Conservation (phyloP, 768 basidiomycete genomes). For the Leccinum aurantiacum region DNA sequence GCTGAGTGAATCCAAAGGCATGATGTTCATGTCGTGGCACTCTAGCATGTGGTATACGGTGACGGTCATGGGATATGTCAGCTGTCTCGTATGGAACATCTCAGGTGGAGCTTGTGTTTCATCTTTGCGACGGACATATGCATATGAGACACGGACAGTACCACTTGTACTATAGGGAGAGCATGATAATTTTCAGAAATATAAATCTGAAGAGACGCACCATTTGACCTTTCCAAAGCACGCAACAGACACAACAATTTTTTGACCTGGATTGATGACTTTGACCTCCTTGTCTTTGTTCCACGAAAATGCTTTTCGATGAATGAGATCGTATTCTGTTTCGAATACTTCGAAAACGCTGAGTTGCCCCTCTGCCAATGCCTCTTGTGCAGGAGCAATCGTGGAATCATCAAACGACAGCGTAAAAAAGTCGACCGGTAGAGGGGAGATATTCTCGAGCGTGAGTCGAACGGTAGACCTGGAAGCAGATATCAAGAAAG, state of each 20-base stretch:
- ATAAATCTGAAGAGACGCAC: constrained; percentile 47
- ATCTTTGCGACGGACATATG: constrained; percentile 53
- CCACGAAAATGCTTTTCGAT: constrained; percentile 84
- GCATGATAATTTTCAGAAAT: neutral
- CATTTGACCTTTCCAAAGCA: constrained; percentile 93
- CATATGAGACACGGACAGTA: constrained; percentile 81
- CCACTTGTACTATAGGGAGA: constrained; percentile 62
- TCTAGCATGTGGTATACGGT: constrained; percentile 97
- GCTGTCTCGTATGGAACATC: constrained; percentile 81
- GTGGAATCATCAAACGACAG: constrained; percentile 92
- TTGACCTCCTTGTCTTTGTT: constrained; percentile 41
- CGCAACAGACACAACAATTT: constrained; percentile 61
- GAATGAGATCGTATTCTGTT: constrained; percentile 77
- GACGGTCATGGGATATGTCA: constrained; percentile 85
- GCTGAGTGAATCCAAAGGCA: constrained; percentile 49
- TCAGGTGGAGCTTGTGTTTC: constrained; percentile 36
- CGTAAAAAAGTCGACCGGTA: constrained; percentile 83
- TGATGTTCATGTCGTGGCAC: constrained; percentile 77
- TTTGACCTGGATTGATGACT: constrained; percentile 66
- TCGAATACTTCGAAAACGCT: constrained; percentile 88
- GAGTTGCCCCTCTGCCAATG: constrained; percentile 76
- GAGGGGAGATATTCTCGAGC: constrained; percentile 82
- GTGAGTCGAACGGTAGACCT: constrained; percentile 86
- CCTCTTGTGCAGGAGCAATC: constrained; percentile 69
- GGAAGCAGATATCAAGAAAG: constrained; percentile 8